Evolutionary conservation across 202 grass and related monocot species (phyloP), one percentile per base, ranked within the genome.

Genomic region (Zizania palustris): DNA sequence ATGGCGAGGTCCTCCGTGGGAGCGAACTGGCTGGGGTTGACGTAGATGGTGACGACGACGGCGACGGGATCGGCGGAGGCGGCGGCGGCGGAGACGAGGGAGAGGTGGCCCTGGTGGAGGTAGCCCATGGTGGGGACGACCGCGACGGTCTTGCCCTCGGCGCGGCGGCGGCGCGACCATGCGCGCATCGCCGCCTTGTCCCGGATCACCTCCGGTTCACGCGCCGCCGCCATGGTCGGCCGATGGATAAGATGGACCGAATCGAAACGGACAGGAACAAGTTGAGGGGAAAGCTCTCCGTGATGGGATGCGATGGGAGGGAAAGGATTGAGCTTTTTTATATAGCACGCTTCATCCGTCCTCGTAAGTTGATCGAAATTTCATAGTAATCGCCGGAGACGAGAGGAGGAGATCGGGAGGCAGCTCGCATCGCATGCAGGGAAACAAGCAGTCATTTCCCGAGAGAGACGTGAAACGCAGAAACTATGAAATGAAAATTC

Each of bases 91-190:
- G 80, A 77, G 40, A 92, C 1, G 63, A 98, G 95, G 1, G 95
- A 84, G 60, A 98, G 89, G 85, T 98, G 95, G 16, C 95, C 95
- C 18, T 88, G 80, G 44, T 95, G 95, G 57, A 95, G 95, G 74
- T 88, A 91, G 40, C 93, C 90, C 93, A 96, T 96, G 60, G 93
- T 96, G 85, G 93, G 93, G 9, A 96, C 90, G 0, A 96, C 49
- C 2, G 83, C 90, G 3, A 96, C 20, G 34, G 76, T 61, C 73
- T 83, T 89, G 43, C 93, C 93, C 71, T 90, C 76, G 4, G 63
- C 84, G 14, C 83, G 88, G 10, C 65, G 73, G 65, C 64, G 74
- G 13, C 85, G 69, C 12, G 88, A 93, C 93, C 85, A 93, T 0
- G 60, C 65, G 15, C 85, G 83, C 88, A 93, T 97, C 60, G 33